These are phyloP conservation scores for Trichoderma harzianum DNA, from an alignment of 2,329 filamentous ascomycete genomes.

Conservation along the genomic window DNA sequence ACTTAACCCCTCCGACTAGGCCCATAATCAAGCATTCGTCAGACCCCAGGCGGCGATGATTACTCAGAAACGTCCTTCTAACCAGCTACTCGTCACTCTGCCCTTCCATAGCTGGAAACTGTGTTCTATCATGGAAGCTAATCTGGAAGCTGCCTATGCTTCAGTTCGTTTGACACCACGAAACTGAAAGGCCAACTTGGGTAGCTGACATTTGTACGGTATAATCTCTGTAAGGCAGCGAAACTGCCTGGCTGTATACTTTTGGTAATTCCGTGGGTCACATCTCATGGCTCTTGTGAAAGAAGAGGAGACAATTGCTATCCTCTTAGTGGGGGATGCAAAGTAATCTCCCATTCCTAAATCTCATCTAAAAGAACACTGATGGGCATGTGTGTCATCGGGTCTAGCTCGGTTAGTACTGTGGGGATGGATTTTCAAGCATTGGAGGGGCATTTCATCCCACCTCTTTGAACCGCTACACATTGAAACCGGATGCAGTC, in stretches of 20 bases:
- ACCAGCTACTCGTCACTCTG: not conserved
- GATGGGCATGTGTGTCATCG: not conserved
- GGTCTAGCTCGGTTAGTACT: not conserved
- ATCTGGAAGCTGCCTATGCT: not conserved
- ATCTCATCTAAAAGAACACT: not conserved
- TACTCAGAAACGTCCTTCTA: not conserved
- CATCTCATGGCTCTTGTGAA: not conserved
- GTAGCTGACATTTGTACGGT: not conserved
- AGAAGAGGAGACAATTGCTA: not conserved
- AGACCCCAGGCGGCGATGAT: not conserved
- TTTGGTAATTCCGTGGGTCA: not conserved
- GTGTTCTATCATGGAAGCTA: not conserved
- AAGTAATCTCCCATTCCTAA: not conserved
- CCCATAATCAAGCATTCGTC: not conserved
- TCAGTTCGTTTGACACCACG: not conserved
- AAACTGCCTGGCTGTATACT: not conserved
- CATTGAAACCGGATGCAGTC: not conserved
- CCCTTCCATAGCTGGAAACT: not conserved
- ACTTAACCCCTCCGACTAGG: not conserved
- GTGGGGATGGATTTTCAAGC: not conserved
- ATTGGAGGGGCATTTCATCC: conserved; percentile 2
- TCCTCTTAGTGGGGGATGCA: not conserved
- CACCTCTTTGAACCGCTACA: not conserved
- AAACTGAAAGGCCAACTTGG: not conserved
- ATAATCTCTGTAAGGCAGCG: not conserved